A percentile compares a stretch with the other conserved stretches of the same genome.
Evolutionary conservation across 2,329 filamentous ascomycete genomes (phyloP).

Genomic region (Neofusicoccum parvum): DNA sequence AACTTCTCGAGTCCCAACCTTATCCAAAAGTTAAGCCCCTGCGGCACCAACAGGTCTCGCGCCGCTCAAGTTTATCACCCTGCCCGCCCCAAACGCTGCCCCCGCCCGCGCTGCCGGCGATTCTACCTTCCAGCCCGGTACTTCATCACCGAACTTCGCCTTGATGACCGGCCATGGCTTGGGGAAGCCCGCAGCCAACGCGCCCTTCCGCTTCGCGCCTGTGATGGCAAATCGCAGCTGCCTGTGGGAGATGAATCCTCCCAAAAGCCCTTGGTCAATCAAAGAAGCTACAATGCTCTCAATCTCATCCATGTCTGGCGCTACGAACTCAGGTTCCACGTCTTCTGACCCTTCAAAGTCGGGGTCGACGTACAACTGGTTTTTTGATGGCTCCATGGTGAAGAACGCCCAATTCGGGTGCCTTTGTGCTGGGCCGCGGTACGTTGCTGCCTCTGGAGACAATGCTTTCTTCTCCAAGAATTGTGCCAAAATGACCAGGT

Average conservation of each 20-base stretch:
- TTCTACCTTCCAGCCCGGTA: slow-evolving; percentile 73
- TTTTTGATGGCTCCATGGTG: slow-evolving; percentile 51
- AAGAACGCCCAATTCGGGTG: slow-evolving; percentile 51
- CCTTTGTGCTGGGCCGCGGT: slow-evolving; percentile 37
- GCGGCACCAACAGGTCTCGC: slow-evolving; percentile 48
- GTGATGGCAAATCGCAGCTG: slow-evolving; percentile 79
- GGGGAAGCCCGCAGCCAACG: slow-evolving; percentile 74
- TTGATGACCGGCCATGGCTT: slow-evolving; percentile 69
- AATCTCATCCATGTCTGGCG: slow-evolving; percentile 64
- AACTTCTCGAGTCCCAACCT: neutral
- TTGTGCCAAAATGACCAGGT: slow-evolving; percentile 64
- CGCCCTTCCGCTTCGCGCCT: slow-evolving; percentile 63
- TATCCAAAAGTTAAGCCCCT: neutral
- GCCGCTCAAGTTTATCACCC: slow-evolving; percentile 60
- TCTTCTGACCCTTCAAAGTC: slow-evolving; percentile 46
- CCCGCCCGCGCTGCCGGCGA: slow-evolving; percentile 26
- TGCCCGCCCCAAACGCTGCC: slow-evolving; percentile 45
- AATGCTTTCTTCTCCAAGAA: slow-evolving; percentile 63
- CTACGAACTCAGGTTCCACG: slow-evolving; percentile 26
- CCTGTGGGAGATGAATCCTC: slow-evolving; percentile 80
- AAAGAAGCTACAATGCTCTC: slow-evolving; percentile 77
- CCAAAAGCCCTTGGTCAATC: slow-evolving; percentile 77
- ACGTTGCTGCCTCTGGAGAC: slow-evolving; percentile 32
- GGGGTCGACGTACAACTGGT: slow-evolving; percentile 43
- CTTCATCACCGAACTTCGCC: slow-evolving; percentile 56